Evolutionary conservation across 495 filamentous ascomycete genomes (phyloP).

Genomic region (Copromyces sp.): DNA sequence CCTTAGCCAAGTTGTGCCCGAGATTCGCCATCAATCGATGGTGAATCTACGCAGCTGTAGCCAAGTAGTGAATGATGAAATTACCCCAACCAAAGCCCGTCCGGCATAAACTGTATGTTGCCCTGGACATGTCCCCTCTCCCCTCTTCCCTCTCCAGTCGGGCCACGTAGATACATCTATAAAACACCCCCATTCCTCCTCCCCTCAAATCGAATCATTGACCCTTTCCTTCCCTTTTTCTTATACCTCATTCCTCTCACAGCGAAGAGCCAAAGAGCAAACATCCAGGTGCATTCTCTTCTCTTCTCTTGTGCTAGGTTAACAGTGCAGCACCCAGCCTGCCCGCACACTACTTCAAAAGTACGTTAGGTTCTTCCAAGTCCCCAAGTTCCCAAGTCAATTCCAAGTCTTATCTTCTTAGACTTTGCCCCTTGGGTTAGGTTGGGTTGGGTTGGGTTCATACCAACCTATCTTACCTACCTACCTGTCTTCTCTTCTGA

Average conservation of each 20-base stretch:
- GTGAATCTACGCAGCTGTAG: no score
- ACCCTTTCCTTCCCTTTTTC: background rate
- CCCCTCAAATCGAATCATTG: background rate
- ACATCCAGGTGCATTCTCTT: background rate
- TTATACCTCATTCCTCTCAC: background rate
- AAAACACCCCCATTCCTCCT: background rate
- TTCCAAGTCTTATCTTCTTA: background rate
- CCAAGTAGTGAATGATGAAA: background rate
- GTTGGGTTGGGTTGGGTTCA: background rate
- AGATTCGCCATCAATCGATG: background rate
- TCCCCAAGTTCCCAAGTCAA: no score
- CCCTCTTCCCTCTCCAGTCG: no score
- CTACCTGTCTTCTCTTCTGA: background rate
- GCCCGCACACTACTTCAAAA: background rate
- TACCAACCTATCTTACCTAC: background rate
- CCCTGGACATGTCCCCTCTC: background rate
- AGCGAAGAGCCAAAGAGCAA: background rate
- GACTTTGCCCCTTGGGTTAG: background rate
- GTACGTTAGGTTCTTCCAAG: background rate
- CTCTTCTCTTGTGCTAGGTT: background rate
- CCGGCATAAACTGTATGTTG: background rate
- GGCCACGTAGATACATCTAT: no score
- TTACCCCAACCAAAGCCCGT: background rate
- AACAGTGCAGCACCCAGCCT: no score
- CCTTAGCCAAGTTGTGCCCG: background rate